These are phyloP conservation scores for Lagerstroemia speciosa DNA, from an alignment of 345 rosid genomes.

Conservation along the genomic window DNA sequence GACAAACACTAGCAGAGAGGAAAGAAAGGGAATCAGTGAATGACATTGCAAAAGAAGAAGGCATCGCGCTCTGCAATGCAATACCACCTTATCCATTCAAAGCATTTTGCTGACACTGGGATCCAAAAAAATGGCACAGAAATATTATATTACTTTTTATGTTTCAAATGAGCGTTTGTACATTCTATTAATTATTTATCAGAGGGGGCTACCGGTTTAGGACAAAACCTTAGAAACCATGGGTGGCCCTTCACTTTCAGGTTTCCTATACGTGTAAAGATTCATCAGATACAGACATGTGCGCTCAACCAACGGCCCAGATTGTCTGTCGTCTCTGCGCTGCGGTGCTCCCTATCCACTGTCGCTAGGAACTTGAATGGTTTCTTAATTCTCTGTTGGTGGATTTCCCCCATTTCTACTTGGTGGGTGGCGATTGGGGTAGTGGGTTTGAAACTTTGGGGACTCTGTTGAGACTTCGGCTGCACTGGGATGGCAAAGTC, in stretches of 20 bases:
- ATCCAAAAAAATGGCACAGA: background rate
- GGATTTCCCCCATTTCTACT: background rate
- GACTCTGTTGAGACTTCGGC: background rate
- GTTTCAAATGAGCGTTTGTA: background rate
- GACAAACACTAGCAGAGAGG: too few species aligned
- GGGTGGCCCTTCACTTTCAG: background rate
- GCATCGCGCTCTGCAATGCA: background rate
- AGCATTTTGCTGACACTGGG: background rate
- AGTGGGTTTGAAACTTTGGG: background rate
- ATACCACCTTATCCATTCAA: background rate
- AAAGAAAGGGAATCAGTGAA: background rate
- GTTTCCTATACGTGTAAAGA: background rate
- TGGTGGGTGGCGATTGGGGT: background rate
- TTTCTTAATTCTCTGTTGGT: background rate
- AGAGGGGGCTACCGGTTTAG: background rate
- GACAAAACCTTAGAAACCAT: background rate
- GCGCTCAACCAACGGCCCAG: background rate
- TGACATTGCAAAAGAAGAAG: background rate
- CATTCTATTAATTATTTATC: background rate
- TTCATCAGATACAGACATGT: background rate
- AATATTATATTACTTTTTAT: background rate
- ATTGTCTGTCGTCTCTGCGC: too few species aligned
- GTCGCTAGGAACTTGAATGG: background rate
- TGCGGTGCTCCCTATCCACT: background rate
- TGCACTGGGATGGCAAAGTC: too few species aligned